Percentiles rank a stretch among this genome's conserved stretches.
Evolutionary conservation across 106 monocot genomes (phyloP).

Genomic region (Amphibolis antarctica): DNA sequence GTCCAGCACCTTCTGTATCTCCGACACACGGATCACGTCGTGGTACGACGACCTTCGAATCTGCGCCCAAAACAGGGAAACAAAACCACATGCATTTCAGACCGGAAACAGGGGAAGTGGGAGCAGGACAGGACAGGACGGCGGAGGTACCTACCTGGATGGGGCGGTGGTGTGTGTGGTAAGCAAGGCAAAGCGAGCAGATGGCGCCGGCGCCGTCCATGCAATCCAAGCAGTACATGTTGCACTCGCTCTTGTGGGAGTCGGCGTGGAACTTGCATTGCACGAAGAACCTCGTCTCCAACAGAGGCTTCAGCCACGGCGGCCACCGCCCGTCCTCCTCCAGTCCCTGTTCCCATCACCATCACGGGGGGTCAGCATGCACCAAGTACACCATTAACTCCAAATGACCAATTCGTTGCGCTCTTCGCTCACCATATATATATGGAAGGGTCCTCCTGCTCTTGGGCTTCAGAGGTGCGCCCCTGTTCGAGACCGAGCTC

Average conservation of each 20-base stretch:
- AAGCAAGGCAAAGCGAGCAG: constrained; percentile 75
- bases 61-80: constrained; percentile 13
- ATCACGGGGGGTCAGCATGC: neutral
- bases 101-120: neutral
- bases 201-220: constrained; percentile 58
- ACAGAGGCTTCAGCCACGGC: constrained; percentile 64
- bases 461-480: constrained; percentile 25
- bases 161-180: constrained; percentile 62
- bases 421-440: constrained; percentile 29
- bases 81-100: constrained; percentile 1
- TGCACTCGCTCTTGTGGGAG: constrained; percentile 90
- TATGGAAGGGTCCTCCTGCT: constrained; percentile 36
- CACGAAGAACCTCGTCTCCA: constrained; percentile 59
- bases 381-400: neutral
- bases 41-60: constrained; percentile 92
- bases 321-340: constrained; percentile 55
- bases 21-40: constrained; percentile 88
- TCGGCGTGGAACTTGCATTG: constrained; percentile 78
- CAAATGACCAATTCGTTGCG: neutral
- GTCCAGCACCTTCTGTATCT: constrained; percentile 75
- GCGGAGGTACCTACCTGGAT: too few relatives aligned
- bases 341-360: constrained; percentile 4
- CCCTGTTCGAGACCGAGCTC: constrained; percentile 32
- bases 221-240: constrained; percentile 94
- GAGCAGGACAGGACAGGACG: neutral